A percentile compares a stretch with the other conserved stretches of the same genome.
These are phyloP conservation scores for Pythium folliculosum DNA, from an alignment of 352 stramenopile species.

Conservation along the genomic window DNA sequence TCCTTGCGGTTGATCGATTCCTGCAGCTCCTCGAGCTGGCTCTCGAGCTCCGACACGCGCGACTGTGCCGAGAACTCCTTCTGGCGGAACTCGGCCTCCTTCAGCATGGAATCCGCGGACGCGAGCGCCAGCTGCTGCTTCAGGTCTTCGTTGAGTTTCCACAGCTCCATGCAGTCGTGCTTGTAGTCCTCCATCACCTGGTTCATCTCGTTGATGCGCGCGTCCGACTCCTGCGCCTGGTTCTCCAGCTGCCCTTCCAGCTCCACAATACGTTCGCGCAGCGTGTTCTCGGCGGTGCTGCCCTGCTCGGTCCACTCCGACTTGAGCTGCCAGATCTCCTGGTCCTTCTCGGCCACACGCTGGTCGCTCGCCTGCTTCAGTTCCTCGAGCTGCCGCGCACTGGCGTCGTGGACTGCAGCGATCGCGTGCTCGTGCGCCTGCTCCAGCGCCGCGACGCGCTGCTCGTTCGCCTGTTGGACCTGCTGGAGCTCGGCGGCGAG, in stretches of 20 bases:
- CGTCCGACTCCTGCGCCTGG: conserved; percentile 34
- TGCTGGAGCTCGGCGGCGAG: conserved; percentile 30
- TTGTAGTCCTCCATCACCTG: conserved; percentile 78
- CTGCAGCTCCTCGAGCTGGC: conserved; percentile 57
- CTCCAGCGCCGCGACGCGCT: conserved; percentile 18
- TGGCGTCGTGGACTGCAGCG: conserved; percentile 18
- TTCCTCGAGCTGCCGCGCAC: conserved; percentile 17
- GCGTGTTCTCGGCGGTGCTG: conserved; percentile 19
- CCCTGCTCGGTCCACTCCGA: conserved; percentile 29
- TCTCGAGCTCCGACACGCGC: conserved; percentile 58
- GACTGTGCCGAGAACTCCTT: conserved; percentile 59
- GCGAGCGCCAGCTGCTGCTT: conserved; percentile 71
- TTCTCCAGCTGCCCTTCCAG: conserved; percentile 43
- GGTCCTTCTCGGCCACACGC: conserved; percentile 32
- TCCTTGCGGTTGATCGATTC: conserved; percentile 35
- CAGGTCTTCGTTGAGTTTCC: conserved; percentile 77
- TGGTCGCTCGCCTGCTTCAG: conserved; percentile 20
- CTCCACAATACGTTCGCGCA: conserved; percentile 39
- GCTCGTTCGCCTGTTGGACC: conserved; percentile 19
- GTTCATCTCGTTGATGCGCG: conserved; percentile 32
- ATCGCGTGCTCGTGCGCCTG: conserved; percentile 23
- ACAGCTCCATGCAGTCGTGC: conserved; percentile 77
- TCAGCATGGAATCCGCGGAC: conserved; percentile 57
- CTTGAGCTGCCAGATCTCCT: conserved; percentile 29
- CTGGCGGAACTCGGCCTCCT: conserved; percentile 56